Base-by-base conservation (phyloP, 208 protist species). In the Balamuthia mandrillaris region DNA sequence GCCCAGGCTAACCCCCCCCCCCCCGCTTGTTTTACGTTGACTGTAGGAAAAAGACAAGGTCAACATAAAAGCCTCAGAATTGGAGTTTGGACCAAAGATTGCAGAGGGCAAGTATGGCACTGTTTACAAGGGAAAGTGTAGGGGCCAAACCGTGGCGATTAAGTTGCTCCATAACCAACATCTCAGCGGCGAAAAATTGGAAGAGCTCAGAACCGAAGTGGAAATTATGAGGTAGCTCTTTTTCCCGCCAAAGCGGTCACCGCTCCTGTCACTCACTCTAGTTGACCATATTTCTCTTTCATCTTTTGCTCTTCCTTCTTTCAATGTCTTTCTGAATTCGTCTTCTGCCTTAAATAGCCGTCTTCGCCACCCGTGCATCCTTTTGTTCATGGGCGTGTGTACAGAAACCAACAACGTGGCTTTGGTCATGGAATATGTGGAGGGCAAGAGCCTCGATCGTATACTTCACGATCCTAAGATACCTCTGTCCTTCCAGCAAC, bases 151-250 rank as follows among this genome's bases (percentile, higher is more conserved):
- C 18, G 65, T 75, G 65, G 65, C 65, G 3, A 75, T 75, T 37
- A 75, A 75, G 65, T 31, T 75, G 27, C 65, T 75, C 65, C 65
- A 75, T 29, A 75, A 75, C 41, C 65, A 75, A 44, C 65, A 75
- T 44, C 65, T 75, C 65, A 75, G 65, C 65, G 65, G 52, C 10
- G 65, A 75, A 21, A 75, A 75, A 44, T 27, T 75, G n/a, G 65
- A 75, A 29, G 65, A 75, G 41, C 65, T 75, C 65, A 75, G 52
- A 21, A 75, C 65, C 1, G 65, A 75, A 33, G 65, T 75, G 4
- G 65, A 75, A 75, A 75, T 75, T 1, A 75, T 75, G 65, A 75
- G 41, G 65, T 75, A 18, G 41, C 27, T 21, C 60, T 27, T 3
- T 35, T 5, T 39, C 16, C 14, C 7, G 33, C 29, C n/a, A 35